Evolutionary conservation across 2,329 filamentous ascomycete species (phyloP).

Genomic region (Aspergillus hortae): DNA sequence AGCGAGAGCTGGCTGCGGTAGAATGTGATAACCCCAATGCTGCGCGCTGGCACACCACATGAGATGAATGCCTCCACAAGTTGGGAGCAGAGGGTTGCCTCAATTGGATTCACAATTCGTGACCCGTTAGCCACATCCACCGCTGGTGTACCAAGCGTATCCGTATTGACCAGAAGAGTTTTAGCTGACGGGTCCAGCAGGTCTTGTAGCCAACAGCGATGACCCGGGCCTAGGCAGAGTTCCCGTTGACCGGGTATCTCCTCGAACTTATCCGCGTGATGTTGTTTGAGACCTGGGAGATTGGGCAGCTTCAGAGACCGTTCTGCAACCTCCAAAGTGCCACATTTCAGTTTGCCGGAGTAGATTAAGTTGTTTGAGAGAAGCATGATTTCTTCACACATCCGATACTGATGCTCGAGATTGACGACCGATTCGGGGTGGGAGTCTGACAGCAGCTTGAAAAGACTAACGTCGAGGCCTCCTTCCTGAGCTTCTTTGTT

Average conservation of each 20-base stretch:
- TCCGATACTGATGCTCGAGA: constrained; percentile 93
- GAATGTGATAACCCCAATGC: constrained; percentile 94
- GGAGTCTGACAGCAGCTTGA: constrained; percentile 85
- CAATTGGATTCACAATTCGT: constrained; percentile 82
- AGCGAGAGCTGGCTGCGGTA: constrained; percentile 89
- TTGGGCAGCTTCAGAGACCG: constrained; percentile 66
- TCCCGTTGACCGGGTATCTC: constrained; percentile 26
- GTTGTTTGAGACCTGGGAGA: constrained; percentile 57
- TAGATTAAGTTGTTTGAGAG: constrained; percentile 94
- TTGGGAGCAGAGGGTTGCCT: constrained; percentile 73
- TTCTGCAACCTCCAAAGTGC: constrained; percentile 69
- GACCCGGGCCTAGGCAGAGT: constrained; percentile 54
- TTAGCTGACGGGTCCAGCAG: constrained; percentile 67
- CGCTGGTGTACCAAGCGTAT: constrained; percentile 61
- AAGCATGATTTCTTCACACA: constrained; percentile 96
- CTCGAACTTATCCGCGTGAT: constrained; percentile 46
- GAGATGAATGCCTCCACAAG: constrained; percentile 75
- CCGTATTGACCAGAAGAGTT: constrained; percentile 87
- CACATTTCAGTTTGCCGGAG: constrained; percentile 83
- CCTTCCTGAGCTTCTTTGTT: constrained; percentile 83
- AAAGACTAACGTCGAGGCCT: constrained; percentile 87
- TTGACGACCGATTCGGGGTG: constrained; percentile 87
- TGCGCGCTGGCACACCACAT: constrained; percentile 67
- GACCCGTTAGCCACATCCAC: constrained; percentile 68
- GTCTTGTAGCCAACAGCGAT: constrained; percentile 71